Conservation (phyloP, 371 early-diverging fungal genomes). For the Nematocida homosporus region DNA sequence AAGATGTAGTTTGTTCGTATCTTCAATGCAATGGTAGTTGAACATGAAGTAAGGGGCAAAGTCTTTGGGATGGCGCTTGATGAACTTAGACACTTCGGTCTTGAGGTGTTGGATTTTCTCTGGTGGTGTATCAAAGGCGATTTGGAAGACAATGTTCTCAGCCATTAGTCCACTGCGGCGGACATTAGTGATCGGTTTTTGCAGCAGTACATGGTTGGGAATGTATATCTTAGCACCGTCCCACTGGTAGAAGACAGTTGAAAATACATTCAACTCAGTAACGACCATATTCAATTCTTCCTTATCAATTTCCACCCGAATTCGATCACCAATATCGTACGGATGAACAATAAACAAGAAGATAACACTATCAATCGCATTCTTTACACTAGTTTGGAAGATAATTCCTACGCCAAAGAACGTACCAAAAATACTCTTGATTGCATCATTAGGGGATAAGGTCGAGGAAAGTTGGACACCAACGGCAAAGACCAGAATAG, state of each 20-base stretch:
- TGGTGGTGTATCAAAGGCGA: conserved; percentile 60
- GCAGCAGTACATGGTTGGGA: conserved; percentile 64
- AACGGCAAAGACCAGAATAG: conserved; percentile 51
- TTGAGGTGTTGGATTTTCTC: conserved; percentile 62
- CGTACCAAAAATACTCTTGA: conserved; percentile 60
- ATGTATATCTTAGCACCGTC: conserved; percentile 68
- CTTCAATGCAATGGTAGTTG: conserved; percentile 67
- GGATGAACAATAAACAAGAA: conserved; percentile 69
- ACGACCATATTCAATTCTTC: conserved; percentile 67
- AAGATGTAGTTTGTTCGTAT: conserved; percentile 67
- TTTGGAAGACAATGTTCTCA: conserved; percentile 66
- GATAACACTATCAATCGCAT: conserved; percentile 65
- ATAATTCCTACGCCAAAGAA: conserved; percentile 67
- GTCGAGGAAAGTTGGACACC: conserved; percentile 50
- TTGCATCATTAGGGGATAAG: conserved; percentile 54
- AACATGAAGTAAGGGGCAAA: conserved; percentile 67
- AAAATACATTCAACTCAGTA: conserved; percentile 67
- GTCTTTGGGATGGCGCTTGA: conserved; percentile 60
- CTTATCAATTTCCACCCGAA: conserved; percentile 63
- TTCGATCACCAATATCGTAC: conserved; percentile 68
- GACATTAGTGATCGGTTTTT: conserved; percentile 65
- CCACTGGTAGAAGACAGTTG: conserved; percentile 67
- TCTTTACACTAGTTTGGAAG: conserved; percentile 59
- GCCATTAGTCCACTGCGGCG: conserved; percentile 64
- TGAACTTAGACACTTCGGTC: conserved; percentile 58